phyloP scores from a whole-genome alignment of 73 alveolate species.

The Halteria grandinella region DNA sequence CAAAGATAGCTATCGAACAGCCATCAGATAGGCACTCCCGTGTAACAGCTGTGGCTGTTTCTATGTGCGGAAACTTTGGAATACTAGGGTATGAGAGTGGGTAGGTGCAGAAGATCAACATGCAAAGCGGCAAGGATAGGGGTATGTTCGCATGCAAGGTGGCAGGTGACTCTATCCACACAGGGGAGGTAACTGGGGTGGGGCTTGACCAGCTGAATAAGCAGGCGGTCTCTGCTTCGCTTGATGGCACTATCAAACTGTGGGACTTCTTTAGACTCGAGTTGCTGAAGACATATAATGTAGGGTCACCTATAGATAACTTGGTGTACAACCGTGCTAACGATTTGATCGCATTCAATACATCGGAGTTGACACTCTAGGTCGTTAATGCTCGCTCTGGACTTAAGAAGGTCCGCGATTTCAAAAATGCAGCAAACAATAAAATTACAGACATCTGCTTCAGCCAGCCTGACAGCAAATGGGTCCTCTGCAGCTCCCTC shows the following conservation, averaged over 20 bases:
- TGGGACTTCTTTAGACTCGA: conserved; percentile 87
- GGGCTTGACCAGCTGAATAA: conserved; percentile 84
- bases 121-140: conserved; percentile 87
- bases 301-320: conserved; percentile 66
- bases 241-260: conserved; percentile 74
- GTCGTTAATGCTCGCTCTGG: conserved; percentile 58
- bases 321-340: conserved; percentile 74
- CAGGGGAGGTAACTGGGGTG: conserved; percentile 73
- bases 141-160: conserved; percentile 61
- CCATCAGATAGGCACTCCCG: conserved; percentile 52
- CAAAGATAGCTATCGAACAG: conserved; percentile 73
- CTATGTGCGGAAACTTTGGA: conserved; percentile 93
- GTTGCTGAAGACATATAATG: conserved; percentile 56
- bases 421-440: conserved; percentile 54
- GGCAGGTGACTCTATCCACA: conserved; percentile 56
- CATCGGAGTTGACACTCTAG: conserved; percentile 35
- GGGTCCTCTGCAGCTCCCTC: conserved; percentile 75
- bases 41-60: conserved; percentile 72
- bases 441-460: conserved; percentile 77
- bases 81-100: conserved; percentile 84
- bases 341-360: conserved; percentile 63
- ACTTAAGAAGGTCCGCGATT: conserved; percentile 60
- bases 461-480: conserved; percentile 78
- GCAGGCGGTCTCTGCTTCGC: conserved; percentile 68
- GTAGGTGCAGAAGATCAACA: conserved; percentile 79